Conservation (phyloP, 768 basidiomycete species). For the Leucosporidium creatinivorum region DNA sequence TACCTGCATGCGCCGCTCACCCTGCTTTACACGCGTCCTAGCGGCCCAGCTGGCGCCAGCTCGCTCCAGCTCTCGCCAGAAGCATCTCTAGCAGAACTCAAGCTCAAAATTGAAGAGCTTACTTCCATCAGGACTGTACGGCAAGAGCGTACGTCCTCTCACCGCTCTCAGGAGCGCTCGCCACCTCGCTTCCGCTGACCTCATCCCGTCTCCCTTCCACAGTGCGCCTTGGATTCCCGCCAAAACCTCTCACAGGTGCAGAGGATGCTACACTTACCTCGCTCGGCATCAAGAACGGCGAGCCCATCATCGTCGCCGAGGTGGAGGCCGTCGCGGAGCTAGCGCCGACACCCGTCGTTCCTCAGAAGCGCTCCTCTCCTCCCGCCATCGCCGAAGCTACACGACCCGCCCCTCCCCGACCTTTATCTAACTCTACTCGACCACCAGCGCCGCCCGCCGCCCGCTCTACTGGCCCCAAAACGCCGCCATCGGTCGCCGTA, state of each 20-base stretch:
- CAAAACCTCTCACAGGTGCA: background rate
- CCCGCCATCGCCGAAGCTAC: constrained; percentile 1
- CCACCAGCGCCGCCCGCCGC: background rate
- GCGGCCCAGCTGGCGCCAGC: constrained; percentile 48
- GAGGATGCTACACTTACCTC: constrained; percentile 48
- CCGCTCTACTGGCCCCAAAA: background rate
- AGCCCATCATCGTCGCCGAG: constrained; percentile 72
- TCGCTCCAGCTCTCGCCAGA: constrained; percentile 56
- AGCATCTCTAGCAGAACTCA: constrained; percentile 66
- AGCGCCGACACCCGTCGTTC: constrained; percentile 2
- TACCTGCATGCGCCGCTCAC: background rate
- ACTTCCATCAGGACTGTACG: constrained; percentile 66
- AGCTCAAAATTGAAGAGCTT: constrained; percentile 58
- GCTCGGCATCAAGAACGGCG: constrained; percentile 67
- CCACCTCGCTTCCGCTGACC: no score
- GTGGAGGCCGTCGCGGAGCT: constrained; percentile 16
- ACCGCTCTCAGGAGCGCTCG: no score
- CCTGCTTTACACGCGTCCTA: background rate
- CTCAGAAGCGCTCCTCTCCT: background rate
- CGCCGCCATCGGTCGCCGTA: constrained; percentile 31
- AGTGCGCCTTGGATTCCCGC: constrained; percentile 8
- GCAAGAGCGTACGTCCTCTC: constrained; percentile 61
- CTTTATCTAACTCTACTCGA: constrained; percentile 22
- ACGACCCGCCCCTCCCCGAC: background rate
- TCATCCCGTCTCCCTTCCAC: background rate